These are phyloP conservation scores for Lactifluus subvellereus DNA, from an alignment of 768 basidiomycete genomes.

Conservation along the genomic window DNA sequence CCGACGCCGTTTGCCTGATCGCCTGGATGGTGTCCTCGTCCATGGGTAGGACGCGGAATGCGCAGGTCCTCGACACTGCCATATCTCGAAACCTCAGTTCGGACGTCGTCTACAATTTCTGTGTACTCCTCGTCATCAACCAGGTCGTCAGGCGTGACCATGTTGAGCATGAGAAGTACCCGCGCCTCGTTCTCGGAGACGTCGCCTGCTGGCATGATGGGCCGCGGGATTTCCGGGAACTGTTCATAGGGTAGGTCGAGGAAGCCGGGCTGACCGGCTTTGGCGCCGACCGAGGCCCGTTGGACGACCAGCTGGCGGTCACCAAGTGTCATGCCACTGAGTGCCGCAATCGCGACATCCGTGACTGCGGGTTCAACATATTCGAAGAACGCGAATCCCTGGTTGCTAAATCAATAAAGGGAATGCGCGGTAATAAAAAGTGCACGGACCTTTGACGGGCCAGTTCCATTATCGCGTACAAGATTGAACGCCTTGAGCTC, in stretches of 20 bases:
- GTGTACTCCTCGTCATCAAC: constrained; percentile 86
- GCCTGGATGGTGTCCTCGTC: constrained; percentile 16
- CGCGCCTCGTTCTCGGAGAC: constrained; percentile 48
- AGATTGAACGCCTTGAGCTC: constrained; percentile 98
- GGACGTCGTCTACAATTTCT: constrained; percentile 92
- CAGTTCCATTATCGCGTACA: constrained; percentile 89
- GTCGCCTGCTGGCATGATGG: constrained; percentile 84
- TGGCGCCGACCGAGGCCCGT: constrained; percentile 90
- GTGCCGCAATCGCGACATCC: constrained; percentile 91
- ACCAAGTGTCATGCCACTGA: constrained; percentile 97
- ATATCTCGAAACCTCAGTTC: constrained; percentile 79
- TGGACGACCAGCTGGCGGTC: constrained; percentile 95
- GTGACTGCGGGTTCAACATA: constrained; percentile 87
- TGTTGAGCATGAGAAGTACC: constrained; percentile 96
- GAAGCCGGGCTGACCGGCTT: constrained; percentile 61
- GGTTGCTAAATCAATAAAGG: not conserved
- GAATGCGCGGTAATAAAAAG: not conserved
- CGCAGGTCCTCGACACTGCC: constrained; percentile 80
- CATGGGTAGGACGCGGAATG: constrained; percentile 75
- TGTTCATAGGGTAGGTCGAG: constrained; percentile 68
- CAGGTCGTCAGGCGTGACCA: constrained; percentile 94
- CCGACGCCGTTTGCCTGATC: constrained; percentile 94
- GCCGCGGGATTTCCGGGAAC: constrained; percentile 78
- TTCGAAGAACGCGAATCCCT: constrained; percentile 99
- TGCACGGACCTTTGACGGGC: constrained; percentile 70